Conservation (phyloP, 1,284 basidiomycete genomes). For the Trichosporon ovoides region DNA sequence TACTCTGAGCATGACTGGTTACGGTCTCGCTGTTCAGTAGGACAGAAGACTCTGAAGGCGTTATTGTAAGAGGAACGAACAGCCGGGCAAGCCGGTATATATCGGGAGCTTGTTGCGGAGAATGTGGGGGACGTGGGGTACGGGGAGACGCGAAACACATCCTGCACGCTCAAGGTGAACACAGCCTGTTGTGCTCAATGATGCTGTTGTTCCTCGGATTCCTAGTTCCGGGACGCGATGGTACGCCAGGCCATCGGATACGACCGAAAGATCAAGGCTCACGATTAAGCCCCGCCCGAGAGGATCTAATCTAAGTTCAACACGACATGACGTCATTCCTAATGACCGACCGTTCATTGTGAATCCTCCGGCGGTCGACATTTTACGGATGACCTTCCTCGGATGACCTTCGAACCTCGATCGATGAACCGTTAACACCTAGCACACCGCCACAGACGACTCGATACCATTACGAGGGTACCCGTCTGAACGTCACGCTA, state of each 20-base stretch:
- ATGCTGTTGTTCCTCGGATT: constrained; percentile 5
- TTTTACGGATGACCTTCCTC: too few relatives aligned
- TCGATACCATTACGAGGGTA: not conserved
- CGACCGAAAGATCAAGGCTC: not conserved
- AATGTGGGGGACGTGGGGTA: not conserved
- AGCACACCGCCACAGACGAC: too few relatives aligned
- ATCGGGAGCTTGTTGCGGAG: not conserved
- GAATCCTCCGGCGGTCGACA: too few relatives aligned
- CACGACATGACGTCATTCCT: not conserved
- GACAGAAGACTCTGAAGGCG: not conserved
- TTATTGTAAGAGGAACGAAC: not conserved
- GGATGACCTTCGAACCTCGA: too few relatives aligned
- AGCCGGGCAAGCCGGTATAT: not conserved
- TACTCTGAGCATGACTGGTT: constrained; percentile 13
- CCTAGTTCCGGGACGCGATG: not conserved
- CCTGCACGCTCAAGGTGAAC: not conserved
- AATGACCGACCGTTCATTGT: not conserved
- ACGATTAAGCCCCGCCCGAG: not conserved
- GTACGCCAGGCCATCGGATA: not conserved
- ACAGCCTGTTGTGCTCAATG: not conserved
- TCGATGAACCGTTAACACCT: not conserved
- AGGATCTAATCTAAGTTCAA: not conserved
- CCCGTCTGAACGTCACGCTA: not conserved
- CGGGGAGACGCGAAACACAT: constrained; percentile 5
- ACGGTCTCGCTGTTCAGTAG: not conserved